Evolutionary conservation across 495 filamentous ascomycete species (phyloP).

Genomic region (Friedmanniomyces endolithicus): DNA sequence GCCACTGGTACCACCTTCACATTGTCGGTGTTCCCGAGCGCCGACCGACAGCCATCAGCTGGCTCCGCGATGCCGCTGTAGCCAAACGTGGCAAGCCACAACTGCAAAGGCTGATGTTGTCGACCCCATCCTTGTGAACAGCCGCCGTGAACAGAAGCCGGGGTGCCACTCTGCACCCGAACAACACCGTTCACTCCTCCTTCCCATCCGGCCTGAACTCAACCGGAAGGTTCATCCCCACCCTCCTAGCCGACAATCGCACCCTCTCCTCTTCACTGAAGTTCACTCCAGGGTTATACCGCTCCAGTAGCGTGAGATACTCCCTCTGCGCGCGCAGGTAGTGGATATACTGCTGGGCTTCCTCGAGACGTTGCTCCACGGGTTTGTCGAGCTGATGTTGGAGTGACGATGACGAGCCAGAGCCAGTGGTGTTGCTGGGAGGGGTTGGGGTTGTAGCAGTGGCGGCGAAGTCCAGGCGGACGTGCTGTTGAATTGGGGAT

Average conservation of each 20-base stretch:
- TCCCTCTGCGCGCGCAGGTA: constrained; percentile 73
- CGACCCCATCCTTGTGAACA: no score
- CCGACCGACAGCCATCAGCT: no score
- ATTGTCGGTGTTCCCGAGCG: no score
- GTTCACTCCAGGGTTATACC: constrained; percentile 82
- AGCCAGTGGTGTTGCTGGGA: background rate
- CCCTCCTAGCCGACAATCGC: constrained; percentile 67
- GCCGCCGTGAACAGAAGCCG: no score
- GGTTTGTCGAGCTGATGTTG: constrained; percentile 1
- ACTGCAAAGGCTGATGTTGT: no score
- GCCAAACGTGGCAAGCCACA: no score
- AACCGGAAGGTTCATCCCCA: constrained; percentile 75
- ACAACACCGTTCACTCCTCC: background rate
- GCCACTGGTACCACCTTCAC: no score
- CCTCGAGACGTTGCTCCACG: constrained; percentile 33
- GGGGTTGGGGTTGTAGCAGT: constrained; percentile 14
- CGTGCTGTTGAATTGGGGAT: constrained; percentile 35
- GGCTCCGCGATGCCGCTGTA: no score
- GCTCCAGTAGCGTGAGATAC: constrained; percentile 67
- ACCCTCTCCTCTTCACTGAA: constrained; percentile 79
- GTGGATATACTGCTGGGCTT: constrained; percentile 62
- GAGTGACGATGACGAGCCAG: background rate
- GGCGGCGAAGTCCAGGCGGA: constrained; percentile 36
- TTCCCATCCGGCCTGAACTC: constrained; percentile 4
- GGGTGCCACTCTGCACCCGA: background rate